phyloP scores from a whole-genome alignment of 108 stramenopile genomes.

The Pseudonitzschia delicatissima region DNA sequence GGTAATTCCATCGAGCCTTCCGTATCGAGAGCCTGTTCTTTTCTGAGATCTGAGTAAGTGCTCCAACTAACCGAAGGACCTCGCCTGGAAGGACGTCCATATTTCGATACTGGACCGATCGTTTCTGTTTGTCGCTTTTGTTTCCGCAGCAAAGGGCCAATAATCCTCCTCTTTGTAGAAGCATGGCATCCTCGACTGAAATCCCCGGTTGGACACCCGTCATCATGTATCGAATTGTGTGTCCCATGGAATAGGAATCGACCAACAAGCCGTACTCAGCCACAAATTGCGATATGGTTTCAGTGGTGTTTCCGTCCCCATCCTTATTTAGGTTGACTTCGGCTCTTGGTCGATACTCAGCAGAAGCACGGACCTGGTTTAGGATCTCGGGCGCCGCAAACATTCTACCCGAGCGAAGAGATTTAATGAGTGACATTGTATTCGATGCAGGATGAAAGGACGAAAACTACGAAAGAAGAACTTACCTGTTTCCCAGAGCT shows the following conservation, averaged over 20 bases:
- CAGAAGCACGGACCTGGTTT: not conserved
- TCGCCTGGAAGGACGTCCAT: not conserved
- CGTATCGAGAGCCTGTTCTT: not conserved
- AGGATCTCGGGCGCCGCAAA: constrained; percentile 39
- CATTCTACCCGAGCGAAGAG: not conserved
- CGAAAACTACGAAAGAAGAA: not conserved
- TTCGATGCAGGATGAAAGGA: not conserved
- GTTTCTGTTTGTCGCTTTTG: not conserved
- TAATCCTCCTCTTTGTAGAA: not conserved
- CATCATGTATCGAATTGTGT: constrained; percentile 57
- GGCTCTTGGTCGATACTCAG: no score
- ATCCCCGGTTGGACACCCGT: constrained; percentile 60
- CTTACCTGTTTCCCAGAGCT: constrained; percentile 42
- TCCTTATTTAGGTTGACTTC: not conserved
- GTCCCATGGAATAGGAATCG: constrained; percentile 69
- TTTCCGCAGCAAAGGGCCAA: not conserved
- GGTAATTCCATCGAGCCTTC: not conserved
- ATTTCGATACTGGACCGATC: not conserved
- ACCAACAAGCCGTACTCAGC: constrained; percentile 69
- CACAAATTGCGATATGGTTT: constrained; percentile 43
- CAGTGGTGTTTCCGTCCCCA: constrained; percentile 9
- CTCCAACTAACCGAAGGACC: not conserved
- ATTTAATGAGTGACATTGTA: not conserved
- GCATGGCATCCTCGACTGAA: constrained; percentile 42
- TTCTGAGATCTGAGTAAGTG: not conserved